A percentile compares a stretch with the other conserved stretches of the same genome.
Evolutionary conservation across 164 flowering plant genomes (phyloP).

Genomic region (Magnolia officinalis): DNA sequence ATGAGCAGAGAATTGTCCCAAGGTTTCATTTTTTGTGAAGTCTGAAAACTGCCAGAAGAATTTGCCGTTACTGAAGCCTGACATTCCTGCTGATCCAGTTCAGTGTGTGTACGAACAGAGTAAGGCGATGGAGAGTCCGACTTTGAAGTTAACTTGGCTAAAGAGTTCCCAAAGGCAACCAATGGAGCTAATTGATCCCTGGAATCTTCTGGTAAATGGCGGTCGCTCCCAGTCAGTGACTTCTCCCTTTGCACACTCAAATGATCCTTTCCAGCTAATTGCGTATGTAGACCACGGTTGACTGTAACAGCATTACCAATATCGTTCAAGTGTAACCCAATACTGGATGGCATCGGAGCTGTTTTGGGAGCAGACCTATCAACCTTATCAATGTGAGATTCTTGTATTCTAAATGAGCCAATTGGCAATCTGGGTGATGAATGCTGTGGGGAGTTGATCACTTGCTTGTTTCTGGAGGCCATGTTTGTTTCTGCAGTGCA

Average conservation of each 20-base stretch:
- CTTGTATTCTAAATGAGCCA: conserved; percentile 3
- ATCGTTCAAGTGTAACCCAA: conserved; percentile 69
- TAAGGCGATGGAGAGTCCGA: neutral
- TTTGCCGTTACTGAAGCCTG: conserved; percentile 14
- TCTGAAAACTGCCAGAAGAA: conserved; percentile 19
- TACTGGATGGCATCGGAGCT: conserved; percentile 43
- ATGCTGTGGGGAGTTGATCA: conserved; percentile 14
- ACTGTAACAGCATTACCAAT: conserved; percentile 33
- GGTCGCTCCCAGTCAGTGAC: conserved; percentile 7
- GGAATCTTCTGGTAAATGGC: conserved; percentile 16
- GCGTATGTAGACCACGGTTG: conserved; percentile 19
- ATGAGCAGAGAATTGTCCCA: conserved; percentile 6
- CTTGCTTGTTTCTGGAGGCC: conserved; percentile 12
- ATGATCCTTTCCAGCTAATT: conserved; percentile 18
- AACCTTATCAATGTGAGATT: conserved; percentile 7
- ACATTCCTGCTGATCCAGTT: conserved; percentile 21
- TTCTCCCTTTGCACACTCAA: conserved; percentile 19
- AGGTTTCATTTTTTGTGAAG: conserved; percentile 14
- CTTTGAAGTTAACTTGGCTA: conserved; percentile 3
- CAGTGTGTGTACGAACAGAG: neutral
- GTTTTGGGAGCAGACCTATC: conserved; percentile 15
- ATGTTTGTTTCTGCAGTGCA: conserved; percentile 16
- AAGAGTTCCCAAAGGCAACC: conserved; percentile 15
- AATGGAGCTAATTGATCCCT: conserved; percentile 16
- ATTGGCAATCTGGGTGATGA: conserved; percentile 12